A percentile compares a stretch with the other conserved stretches of the same genome.
Evolutionary conservation across 257 asterid genomes (phyloP).

Genomic region (Solanum microdontum): DNA sequence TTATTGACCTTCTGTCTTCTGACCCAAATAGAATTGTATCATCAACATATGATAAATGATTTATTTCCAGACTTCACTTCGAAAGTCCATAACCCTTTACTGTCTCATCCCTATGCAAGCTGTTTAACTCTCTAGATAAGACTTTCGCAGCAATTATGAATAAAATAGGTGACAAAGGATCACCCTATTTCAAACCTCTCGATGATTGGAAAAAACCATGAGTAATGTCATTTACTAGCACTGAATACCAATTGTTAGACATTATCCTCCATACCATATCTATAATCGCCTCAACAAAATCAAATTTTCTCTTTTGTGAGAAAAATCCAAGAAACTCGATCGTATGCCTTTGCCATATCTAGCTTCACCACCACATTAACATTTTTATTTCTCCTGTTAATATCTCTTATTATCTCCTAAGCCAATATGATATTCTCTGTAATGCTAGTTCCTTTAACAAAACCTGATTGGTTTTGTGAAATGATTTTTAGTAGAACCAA

Average conservation of each 20-base stretch:
- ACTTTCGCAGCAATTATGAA: neutral
- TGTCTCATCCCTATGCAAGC: neutral
- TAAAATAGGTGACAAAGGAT: neutral
- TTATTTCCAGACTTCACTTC: neutral
- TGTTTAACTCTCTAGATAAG: neutral
- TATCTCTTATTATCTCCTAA: no score
- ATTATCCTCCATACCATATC: neutral
- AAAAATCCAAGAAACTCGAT: neutral
- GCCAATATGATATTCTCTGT: no score
- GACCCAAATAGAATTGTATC: no score
- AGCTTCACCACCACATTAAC: neutral
- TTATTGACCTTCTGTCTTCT: no score
- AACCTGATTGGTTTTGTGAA: no score
- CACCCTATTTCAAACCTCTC: neutral
- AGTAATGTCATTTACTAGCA: neutral
- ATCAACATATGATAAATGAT: neutral
- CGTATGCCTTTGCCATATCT: neutral
- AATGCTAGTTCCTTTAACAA: neutral
- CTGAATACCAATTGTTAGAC: neutral
- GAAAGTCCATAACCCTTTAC: neutral
- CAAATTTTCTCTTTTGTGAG: neutral
- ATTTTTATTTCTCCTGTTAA: neutral
- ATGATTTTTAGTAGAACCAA: no score
- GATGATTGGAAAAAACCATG: neutral
- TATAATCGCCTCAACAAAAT: neutral